Evolutionary conservation across 2,329 filamentous ascomycete species (phyloP), one percentile per base, ranked within the genome.

Genomic region (Penicillium sp.): DNA sequence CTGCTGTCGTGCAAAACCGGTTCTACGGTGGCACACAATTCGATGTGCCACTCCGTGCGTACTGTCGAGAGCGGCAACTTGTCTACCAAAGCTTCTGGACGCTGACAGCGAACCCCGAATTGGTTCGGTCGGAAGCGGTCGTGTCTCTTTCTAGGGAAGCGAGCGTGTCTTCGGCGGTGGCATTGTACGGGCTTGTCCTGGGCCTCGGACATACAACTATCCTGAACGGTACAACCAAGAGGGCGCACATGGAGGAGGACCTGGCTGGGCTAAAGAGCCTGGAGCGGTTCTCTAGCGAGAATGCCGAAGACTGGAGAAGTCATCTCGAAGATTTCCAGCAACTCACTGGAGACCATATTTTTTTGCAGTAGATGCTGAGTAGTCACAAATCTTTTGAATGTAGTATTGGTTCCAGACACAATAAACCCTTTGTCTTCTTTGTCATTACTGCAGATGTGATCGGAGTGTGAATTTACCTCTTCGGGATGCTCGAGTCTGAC

Each of bases 1-100:
- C 86, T 0, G 81, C 84, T 1, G 84, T 93, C 1, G 88, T 93
- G 5, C 91, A 95, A 77, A 94, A 95, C 71, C 85, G 90, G 1
- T 92, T 95, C 76, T 85, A 89, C 70, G 75, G 78, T 1, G 76
- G 78, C 2, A 90, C 86, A 0, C 71, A 73, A 2, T 90, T 85
- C 68, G 91, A 93, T 65, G 77, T 79, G 0, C 76, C 79, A 0
- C 75, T 93, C 17, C 84, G 91, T 23, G 76, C 78, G 0, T 86
- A 85, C 70, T 88, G 86, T 69, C 72, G 70, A 5, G 77, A 84
- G 44, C 76, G 84, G 13, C 75, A 74, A 1, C 85, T 89, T 52
- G 73, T 82, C 23, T 88, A 87, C 64, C 84, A 88, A 69, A 82
- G 81, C 48, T 88, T 88, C 71, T 88, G 86, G 86, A 88, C 85